Conservation (phyloP, 1,284 basidiomycete species). For the Fomitopsis pinicola region DNA sequence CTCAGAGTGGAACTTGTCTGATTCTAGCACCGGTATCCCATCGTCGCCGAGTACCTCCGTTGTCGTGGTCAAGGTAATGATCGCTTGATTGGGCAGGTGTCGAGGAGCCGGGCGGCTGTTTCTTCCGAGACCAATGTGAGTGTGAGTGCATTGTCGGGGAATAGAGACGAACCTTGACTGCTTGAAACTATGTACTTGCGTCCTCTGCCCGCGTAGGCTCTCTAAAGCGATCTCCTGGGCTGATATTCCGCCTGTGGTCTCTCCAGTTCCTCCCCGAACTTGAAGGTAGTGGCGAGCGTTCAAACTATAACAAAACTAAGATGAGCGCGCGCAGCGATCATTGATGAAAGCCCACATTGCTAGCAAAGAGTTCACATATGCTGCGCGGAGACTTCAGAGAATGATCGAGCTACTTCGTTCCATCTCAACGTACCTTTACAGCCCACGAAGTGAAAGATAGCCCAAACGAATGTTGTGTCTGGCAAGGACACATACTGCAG, state of each 20-base stretch:
- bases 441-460: constrained; percentile 1
- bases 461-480: constrained; percentile 1
- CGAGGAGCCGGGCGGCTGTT: neutral
- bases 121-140: neutral
- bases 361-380: constrained; percentile 1
- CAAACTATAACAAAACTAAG: neutral
- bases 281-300: neutral
- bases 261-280: neutral
- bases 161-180: neutral
- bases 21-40: neutral
- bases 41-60: neutral
- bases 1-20: neutral
- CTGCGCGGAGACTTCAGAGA: neutral
- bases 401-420: neutral
- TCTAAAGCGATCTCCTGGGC: neutral
- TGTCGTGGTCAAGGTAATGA: neutral
- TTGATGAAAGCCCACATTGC: neutral
- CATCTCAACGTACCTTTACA: neutral
- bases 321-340: neutral
- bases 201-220: neutral
- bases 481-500: neutral
- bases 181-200: neutral
- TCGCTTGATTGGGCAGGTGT: neutral
- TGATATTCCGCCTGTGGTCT: neutral
- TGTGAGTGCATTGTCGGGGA: neutral